Percentiles rank a stretch among this genome's conserved stretches.
phyloP scores from a whole-genome alignment of 1,139 yeast genomes.

The Candida freyschussii region DNA sequence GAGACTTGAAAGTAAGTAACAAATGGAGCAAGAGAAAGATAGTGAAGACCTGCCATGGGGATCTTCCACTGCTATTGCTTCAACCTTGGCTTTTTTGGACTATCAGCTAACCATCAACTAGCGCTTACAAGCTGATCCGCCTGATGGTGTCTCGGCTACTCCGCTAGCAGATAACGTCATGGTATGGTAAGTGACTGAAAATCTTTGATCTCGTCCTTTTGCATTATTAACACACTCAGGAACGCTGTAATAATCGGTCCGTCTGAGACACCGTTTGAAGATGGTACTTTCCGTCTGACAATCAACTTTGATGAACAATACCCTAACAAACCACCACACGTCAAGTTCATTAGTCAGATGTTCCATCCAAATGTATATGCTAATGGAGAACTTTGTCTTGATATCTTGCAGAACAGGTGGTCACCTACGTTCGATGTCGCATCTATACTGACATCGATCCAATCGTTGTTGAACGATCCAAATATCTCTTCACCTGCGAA shows the following conservation, averaged over 20 bases:
- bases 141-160: constrained; percentile 96
- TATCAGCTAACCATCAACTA: constrained; percentile 22
- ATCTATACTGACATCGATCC: constrained; percentile 84
- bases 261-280: constrained; percentile 95
- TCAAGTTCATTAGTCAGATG: constrained; percentile 88
- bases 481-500: constrained; percentile 96
- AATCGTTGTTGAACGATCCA: constrained; percentile 88
- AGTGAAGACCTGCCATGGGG: background rate
- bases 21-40: no score
- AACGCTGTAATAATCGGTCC: constrained; percentile 98
- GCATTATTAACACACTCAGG: constrained; percentile 29
- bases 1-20: constrained; percentile 79
- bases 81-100: constrained; percentile 1
- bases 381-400: constrained; percentile 91
- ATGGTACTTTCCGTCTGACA: constrained; percentile 87
- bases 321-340: constrained; percentile 95
- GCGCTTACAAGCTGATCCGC: constrained; percentile 98
- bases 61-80: background rate
- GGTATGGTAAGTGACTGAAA: constrained; percentile 50
- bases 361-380: constrained; percentile 98
- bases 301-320: constrained; percentile 94
- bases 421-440: constrained; percentile 98
- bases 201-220: constrained; percentile 22
- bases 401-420: constrained; percentile 95
- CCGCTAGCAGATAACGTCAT: constrained; percentile 96